Conservation (phyloP, 116 monocot species). For the Iris pallida region DNA sequence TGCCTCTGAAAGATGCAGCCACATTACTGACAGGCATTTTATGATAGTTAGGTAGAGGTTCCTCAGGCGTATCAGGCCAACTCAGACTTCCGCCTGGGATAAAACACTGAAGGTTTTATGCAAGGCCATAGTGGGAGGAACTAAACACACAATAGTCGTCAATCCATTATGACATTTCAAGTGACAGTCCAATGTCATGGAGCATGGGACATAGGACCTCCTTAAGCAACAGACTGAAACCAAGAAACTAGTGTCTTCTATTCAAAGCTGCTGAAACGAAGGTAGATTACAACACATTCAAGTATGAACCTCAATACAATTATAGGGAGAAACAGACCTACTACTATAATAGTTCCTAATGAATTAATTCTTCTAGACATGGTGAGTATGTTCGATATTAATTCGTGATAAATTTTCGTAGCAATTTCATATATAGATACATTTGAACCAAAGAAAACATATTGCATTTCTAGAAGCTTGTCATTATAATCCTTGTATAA, state of each 20-base stretch:
- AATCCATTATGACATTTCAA: conserved; percentile 80
- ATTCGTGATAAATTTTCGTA: too few relatives aligned
- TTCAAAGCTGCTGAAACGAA: conserved; percentile 69
- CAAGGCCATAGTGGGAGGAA: conserved; percentile 5
- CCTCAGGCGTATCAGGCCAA: conserved; percentile 13
- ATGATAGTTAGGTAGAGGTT: conserved; percentile 6
- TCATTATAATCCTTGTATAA: too few relatives aligned
- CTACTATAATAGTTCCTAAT: too few relatives aligned
- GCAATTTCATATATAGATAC: too few relatives aligned
- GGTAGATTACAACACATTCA: conserved; percentile 76
- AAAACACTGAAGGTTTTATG: neutral
- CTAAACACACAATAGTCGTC: conserved; percentile 60
- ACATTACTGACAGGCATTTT: neutral
- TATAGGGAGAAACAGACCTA: too few relatives aligned
- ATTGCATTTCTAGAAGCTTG: too few relatives aligned
- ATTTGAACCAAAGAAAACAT: too few relatives aligned
- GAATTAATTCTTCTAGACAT: too few relatives aligned
- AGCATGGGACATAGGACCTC: conserved; percentile 70
- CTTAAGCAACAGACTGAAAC: conserved; percentile 40
- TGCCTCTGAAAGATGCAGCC: conserved; percentile 9
- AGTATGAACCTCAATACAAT: conserved; percentile 57
- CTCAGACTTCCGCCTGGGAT: conserved; percentile 1
- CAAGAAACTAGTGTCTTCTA: conserved; percentile 76
- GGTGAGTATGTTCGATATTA: too few relatives aligned
- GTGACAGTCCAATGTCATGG: conserved; percentile 91